Evolutionary conservation across 345 rosid species (phyloP).

Genomic region (Sisymbrium irio): DNA sequence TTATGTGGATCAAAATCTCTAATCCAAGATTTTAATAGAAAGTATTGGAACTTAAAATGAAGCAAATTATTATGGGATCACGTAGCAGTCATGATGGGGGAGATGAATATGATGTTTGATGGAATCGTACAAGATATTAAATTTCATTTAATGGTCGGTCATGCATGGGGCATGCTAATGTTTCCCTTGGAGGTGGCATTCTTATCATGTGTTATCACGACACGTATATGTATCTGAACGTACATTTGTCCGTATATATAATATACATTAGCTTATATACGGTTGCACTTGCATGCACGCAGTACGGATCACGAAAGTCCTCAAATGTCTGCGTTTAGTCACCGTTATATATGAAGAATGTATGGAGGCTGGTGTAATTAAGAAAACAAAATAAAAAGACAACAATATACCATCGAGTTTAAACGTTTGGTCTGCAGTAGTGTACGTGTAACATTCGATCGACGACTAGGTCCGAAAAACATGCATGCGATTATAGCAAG

Average conservation of each 20-base stretch:
- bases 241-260: slow-evolving; percentile 13
- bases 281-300: background rate
- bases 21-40: background rate
- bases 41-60: background rate
- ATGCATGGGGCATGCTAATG: slow-evolving; percentile 34
- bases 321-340: background rate
- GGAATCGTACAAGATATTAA: slow-evolving; percentile 27
- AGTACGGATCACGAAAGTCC: background rate
- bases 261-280: background rate
- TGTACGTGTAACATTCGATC: background rate
- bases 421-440: background rate
- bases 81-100: slow-evolving; percentile 22
- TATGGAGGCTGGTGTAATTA: background rate
- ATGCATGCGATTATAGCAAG: too few species aligned
- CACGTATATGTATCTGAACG: slow-evolving; percentile 14
- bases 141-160: slow-evolving; percentile 26
- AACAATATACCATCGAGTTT: background rate
- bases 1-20: background rate
- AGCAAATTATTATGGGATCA: slow-evolving; percentile 13
- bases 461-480: too few species aligned
- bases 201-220: slow-evolving; percentile 4
- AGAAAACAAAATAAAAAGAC: too few species aligned
- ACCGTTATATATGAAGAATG: background rate
- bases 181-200: slow-evolving; percentile 36
- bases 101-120: slow-evolving; percentile 7